Evolutionary conservation across 2,329 filamentous ascomycete species (phyloP), one percentile per base, ranked within the genome.

Genomic region (Fusarium equiseti): DNA sequence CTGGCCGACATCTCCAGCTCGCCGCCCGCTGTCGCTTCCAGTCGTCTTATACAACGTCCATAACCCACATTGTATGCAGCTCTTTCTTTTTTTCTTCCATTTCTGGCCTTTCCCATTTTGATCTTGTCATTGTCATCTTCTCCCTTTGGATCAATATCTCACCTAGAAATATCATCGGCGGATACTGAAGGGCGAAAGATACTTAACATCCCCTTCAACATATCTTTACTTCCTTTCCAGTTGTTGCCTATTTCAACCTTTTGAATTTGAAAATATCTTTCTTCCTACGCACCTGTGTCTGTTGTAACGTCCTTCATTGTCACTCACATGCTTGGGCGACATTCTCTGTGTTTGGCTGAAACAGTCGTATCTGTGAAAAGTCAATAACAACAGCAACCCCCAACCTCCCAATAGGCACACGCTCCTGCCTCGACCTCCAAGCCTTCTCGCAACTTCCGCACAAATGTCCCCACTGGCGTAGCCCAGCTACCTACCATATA

Each of bases 1-100:
- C 82, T 84, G 81, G 82, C 79, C 82, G 81, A 78, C 81, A 83
- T 79, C 77, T 81, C 83, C 81, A 83, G 82, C 82, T 83, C 79
- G 73, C 68, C 50, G 60, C 55, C 61, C 51, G 44, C 66, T 48
- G 59, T 59, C 65, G 70, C 53, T 59, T 55, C 49, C 59, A 49
- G 60, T 61, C 59, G 66, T 65, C 67, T 74, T 72, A 73, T 72
- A 75, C 68, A 72, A 64, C 27, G 44, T 71, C 72, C 69, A 63
- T 70, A 70, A 59, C 58, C 63, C 63, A 75, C 68, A 68, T 68
- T 66, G 68, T 71, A 71, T 69, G 66, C 65, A 49, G 53, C 63
- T 60, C 63, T 63, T 61, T 65, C 55, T 66, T 63, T 71, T 68
- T 63, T 59, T 70, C 64, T 59, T 45, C 43, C 43, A 31, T 58